Evolutionary conservation across 163 green algal species (phyloP), one percentile per base, ranked within the genome.

Genomic region (Coccomyxa subellipsoidea): DNA sequence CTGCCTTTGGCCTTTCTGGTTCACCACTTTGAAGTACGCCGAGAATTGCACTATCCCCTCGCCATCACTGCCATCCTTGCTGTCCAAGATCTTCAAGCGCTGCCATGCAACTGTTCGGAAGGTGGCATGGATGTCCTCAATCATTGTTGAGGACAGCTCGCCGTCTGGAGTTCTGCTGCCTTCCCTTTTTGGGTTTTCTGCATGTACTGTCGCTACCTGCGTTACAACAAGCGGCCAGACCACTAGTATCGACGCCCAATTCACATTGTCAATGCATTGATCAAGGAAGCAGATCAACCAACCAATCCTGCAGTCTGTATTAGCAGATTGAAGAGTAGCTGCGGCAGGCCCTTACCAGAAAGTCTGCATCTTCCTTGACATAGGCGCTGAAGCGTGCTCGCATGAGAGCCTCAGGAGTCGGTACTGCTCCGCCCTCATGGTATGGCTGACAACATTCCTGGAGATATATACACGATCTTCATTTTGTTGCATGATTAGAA

Each of bases 31-130:
- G 80, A 89, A 87, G 38, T 78, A 88, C 7, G 79, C 75, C 81
- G 86, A 38, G 73, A 90, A 90, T 0, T 76, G 81, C 12, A 90
- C 86, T 54, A 70, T 89, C 23, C 77, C 84, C 82, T 90, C 86
- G 69, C 84, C 29, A 21, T 79, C 70, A 69, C n/a, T 38, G 35
- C 86, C 82, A 0, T 69, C 38, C 69, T 83, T 35, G 7, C 23
- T 34, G 5, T 15, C 25, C 40, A 89, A 35, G 15, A 90, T 47
- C 27, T 87, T 88, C 29, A 89, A 76, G 71, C 77, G 82, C 36
- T 88, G 81, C 81, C 76, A 90, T 23, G 39, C 73, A 18, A 86
- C 76, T 35, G 79, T 87, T 6, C 86, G 38, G 38, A 81, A 87
- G 2, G 85, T 89, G n/a, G 86, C 82, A 25, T 39, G 38, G 23